Base-by-base conservation (phyloP, 805 yeast species). In the Myxozyma neotropica region DNA sequence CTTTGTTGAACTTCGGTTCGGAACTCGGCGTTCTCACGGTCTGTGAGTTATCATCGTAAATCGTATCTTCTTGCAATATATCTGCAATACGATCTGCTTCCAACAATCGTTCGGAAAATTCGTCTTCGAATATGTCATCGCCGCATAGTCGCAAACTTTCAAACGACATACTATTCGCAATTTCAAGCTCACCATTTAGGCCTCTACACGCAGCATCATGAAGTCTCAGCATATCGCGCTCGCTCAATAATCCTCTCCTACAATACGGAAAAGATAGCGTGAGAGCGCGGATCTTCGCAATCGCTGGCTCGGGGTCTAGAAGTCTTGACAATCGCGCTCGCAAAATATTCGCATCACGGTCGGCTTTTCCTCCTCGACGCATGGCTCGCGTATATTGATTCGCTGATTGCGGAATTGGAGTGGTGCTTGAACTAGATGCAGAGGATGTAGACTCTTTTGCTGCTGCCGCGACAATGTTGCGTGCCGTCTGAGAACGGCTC, bases 151-250 rank as follows among this genome's bases (percentile, higher is more conserved):
- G 15, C 3, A 29, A 13, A 40, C 27, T 45, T 43, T 27, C 38
- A 17, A 50, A 44, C 33, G 17, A 17, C 35, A 43, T 40, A 35
- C 36, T 43, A 7, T 35, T 33, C 45, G 29, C n/a, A 4, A 5
- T 33, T 26, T 39, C 39, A 12, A 53, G 15, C 21, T 39, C 47
- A 17, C 54, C 58, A 7, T 53, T 43, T 6, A 24, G 27, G 4
- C 48, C 53, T 15, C 60, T 36, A 26, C 60, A 51, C 15, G 49
- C 50, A n/a, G 52, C 60, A 31, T 46, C 48, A 35, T 45, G 40
- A 4, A 51, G 35, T 29, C 56, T 27, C 24, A 29, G n/a, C 48
- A 33, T 26, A 5, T 39, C 50, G 7, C 15, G 19, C 23, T 39
- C 40, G 7, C 17, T 13, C 29, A 38, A 45, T 21, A 19, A 17